Evolutionary conservation across 2,329 filamentous ascomycete genomes (phyloP).

Genomic region (Colletotrichum plurivorum): DNA sequence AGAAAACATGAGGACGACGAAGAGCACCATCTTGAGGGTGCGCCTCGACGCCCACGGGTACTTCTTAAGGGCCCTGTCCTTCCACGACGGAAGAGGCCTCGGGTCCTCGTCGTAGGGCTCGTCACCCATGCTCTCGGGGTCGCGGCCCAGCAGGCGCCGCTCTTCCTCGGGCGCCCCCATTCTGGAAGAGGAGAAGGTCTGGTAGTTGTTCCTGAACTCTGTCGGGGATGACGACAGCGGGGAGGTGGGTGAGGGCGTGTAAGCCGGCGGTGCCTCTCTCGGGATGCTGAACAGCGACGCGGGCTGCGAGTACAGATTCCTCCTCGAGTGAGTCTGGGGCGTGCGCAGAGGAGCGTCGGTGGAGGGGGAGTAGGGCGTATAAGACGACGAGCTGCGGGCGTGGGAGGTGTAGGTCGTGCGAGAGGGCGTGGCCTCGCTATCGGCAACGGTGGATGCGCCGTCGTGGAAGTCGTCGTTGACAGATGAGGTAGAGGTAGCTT

Average conservation of each 20-base stretch:
- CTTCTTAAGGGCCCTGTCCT: slow-evolving; percentile 41
- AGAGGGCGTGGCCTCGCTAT: slow-evolving; percentile 36
- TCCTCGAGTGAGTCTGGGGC: slow-evolving; percentile 37
- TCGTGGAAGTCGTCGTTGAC: slow-evolving; percentile 21
- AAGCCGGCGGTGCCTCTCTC: slow-evolving; percentile 64
- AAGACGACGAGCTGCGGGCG: slow-evolving; percentile 37
- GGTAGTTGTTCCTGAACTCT: slow-evolving; percentile 55
- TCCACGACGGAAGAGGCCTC: slow-evolving; percentile 42
- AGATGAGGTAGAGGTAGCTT: slow-evolving; percentile 26
- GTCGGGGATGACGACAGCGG: slow-evolving; percentile 50
- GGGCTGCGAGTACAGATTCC: slow-evolving; percentile 18
- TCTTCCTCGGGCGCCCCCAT: slow-evolving; percentile 62
- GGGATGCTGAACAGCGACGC: slow-evolving; percentile 41
- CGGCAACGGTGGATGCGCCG: slow-evolving; percentile 30
- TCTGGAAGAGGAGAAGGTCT: slow-evolving; percentile 55
- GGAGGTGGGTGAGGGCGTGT: slow-evolving; percentile 57
- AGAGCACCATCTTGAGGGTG: slow-evolving; percentile 49
- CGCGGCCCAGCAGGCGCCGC: slow-evolving; percentile 57
- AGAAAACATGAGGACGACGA: slow-evolving; percentile 51
- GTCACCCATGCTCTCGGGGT: slow-evolving; percentile 63
- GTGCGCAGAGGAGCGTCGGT: slow-evolving; percentile 34
- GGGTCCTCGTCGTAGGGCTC: slow-evolving; percentile 42
- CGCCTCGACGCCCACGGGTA: slow-evolving; percentile 42
- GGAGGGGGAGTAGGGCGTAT: slow-evolving; percentile 38
- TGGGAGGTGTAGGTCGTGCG: slow-evolving; percentile 27